Evolutionary conservation across 768 basidiomycete species (phyloP), one percentile per base, ranked within the genome.

Genomic region (Lentinula aciculospora): DNA sequence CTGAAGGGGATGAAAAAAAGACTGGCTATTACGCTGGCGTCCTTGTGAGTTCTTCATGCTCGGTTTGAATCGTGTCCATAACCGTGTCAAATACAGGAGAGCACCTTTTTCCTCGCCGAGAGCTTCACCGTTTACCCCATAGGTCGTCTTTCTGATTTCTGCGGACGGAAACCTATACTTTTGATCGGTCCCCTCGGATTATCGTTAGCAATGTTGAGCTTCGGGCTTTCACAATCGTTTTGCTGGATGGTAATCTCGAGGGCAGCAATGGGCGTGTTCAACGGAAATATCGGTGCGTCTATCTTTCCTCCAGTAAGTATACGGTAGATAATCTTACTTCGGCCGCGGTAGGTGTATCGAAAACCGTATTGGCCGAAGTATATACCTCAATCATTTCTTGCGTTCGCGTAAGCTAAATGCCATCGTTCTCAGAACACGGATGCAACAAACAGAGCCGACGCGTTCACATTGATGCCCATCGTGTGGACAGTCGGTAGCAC

Each of bases 361-460:
- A 70, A 56, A 69, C 62, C 23, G 63, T 72, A n/a, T 63, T 72
- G 58, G 64, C 65, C 17, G 72, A 74, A 60, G 66, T 71, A 32
- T 19, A 63, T 28, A n/a, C n/a, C n/a, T 60, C 39, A 47, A 54
- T 50, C 28, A n/a, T 45, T 44, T 58, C 53, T 7, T 23, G 2
- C 42, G 19, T 42, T 45, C 23, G 4, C 37, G 10, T 23, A 31
- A 28, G 32, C 36, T 23, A n/a, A 15, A 7, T n/a, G 42, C 25
- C 39, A 64, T 37, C 2, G 8, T 6, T 31, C 13, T 12, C 12
- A 71, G 70, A 62, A 68, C 25, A 63, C 69, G 21, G 71, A 72
- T 51, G 57, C 56, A 4, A 63, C 66, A 1, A 69, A 70, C 44
- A 63, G 66, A 9, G 67, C 65, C 10, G 66, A 70, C 28, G 68